phyloP scores from a whole-genome alignment of 495 filamentous ascomycete genomes.

The Trichocladium uniseriatum region DNA sequence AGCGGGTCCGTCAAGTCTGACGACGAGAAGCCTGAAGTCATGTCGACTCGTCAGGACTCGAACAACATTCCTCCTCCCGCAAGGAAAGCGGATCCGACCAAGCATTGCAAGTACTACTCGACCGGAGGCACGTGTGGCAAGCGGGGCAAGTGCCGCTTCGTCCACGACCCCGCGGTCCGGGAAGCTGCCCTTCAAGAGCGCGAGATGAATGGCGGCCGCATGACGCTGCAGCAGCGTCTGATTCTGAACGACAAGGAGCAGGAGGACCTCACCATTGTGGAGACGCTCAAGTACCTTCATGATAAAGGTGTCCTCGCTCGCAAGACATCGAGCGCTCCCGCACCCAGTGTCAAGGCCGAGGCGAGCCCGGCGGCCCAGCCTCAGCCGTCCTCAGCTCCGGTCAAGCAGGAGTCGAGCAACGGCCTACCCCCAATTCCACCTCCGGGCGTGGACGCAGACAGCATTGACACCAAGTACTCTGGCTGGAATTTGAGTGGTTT shows the following conservation, averaged over 20 bases:
- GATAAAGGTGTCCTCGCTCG: conserved; percentile 30
- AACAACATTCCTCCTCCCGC: conserved; percentile 32
- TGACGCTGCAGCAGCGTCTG: conserved; percentile 48
- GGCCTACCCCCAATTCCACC: conserved; percentile 27
- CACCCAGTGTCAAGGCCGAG: conserved; percentile 11
- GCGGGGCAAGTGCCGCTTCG: conserved; percentile 57
- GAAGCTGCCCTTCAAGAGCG: conserved; percentile 45
- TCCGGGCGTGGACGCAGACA: conserved; percentile 7
- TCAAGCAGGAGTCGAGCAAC: conserved; percentile 15
- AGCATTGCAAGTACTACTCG: conserved; percentile 53
- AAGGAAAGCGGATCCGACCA: conserved; percentile 41
- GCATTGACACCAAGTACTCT: conserved; percentile 17
- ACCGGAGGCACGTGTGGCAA: conserved; percentile 52
- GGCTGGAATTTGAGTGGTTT: conserved; percentile 31
- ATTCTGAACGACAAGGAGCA: conserved; percentile 49
- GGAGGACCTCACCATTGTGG: conserved; percentile 46
- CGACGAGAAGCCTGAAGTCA: conserved; percentile 42
- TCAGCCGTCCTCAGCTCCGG: neutral
- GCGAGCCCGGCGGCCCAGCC: neutral
- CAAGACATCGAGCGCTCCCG: conserved; percentile 2
- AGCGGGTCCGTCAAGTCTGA: conserved; percentile 29
- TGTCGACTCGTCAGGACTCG: conserved; percentile 33
- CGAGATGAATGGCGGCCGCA: conserved; percentile 44
- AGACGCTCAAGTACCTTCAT: conserved; percentile 43
- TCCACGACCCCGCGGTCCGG: conserved; percentile 45